Conservation (phyloP, 2,329 filamentous ascomycete genomes). For the Aspergillus intermedius region DNA sequence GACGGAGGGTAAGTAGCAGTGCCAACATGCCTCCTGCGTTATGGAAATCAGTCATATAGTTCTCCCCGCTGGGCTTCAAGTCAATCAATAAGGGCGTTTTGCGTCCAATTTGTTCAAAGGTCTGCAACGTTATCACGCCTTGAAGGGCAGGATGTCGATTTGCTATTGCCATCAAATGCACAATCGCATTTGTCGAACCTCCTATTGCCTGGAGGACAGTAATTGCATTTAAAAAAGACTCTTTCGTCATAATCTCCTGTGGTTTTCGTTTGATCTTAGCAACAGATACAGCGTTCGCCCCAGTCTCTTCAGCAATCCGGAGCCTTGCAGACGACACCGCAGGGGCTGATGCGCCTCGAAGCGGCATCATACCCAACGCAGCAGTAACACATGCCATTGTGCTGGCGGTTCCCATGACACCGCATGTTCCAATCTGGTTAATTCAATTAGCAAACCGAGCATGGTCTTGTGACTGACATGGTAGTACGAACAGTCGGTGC, state of each 20-base stretch:
- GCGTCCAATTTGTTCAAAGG: conserved; percentile 44
- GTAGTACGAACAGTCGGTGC: conserved; percentile 56
- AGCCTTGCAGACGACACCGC: conserved; percentile 48
- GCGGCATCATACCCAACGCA: conserved; percentile 48
- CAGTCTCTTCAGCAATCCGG: conserved; percentile 50
- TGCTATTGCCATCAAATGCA: conserved; percentile 50
- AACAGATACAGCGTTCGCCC: conserved; percentile 42
- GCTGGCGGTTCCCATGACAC: conserved; percentile 54
- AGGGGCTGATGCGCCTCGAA: conserved; percentile 47
- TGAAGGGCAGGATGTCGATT: conserved; percentile 46
- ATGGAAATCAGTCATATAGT: conserved; percentile 52
- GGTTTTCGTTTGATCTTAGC: conserved; percentile 35
- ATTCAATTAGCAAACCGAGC: conserved; percentile 1
- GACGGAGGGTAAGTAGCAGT: conserved; percentile 41
- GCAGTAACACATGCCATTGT: conserved; percentile 52
- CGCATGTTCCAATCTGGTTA: conserved; percentile 44
- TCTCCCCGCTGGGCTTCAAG: conserved; percentile 49
- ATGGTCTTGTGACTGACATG: neutral
- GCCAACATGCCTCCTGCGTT: conserved; percentile 48
- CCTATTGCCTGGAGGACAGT: conserved; percentile 50
- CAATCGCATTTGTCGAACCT: conserved; percentile 52
- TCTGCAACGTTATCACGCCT: conserved; percentile 40
- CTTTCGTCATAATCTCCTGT: conserved; percentile 40
- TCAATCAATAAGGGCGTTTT: conserved; percentile 45
- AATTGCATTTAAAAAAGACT: conserved; percentile 49